phyloP scores from a whole-genome alignment of 2,329 filamentous ascomycete genomes.

The Cercospora sesami region DNA sequence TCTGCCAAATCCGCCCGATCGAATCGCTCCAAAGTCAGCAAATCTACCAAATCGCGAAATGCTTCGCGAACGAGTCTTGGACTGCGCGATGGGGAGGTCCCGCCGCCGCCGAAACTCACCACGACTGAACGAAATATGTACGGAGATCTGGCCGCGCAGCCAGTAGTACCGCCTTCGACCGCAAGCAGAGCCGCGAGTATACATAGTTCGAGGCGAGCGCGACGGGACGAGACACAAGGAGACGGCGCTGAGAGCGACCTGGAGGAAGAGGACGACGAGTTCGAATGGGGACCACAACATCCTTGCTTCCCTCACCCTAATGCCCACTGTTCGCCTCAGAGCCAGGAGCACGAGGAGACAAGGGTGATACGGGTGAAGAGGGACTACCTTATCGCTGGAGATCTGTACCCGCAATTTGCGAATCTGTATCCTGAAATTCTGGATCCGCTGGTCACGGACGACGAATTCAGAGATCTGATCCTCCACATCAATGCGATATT shows the following conservation, averaged over 20 bases:
- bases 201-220: constrained; percentile 12
- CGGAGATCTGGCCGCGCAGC: constrained; percentile 12
- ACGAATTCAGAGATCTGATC: constrained; percentile 80
- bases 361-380: constrained; percentile 87
- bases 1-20: constrained; percentile 15
- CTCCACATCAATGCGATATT: constrained; percentile 79
- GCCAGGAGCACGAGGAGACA: constrained; percentile 71
- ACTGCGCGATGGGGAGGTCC: constrained; percentile 12
- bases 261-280: constrained; percentile 57
- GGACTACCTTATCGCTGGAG: constrained; percentile 85
- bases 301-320: constrained; percentile 94
- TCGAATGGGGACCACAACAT: constrained; percentile 89
- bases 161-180: neutral
- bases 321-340: constrained; percentile 79
- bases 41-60: constrained; percentile 8
- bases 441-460: constrained; percentile 79
- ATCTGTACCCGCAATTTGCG: constrained; percentile 88
- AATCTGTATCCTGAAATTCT: constrained; percentile 96
- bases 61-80: constrained; percentile 1
- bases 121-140: constrained; percentile 8
- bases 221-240: constrained; percentile 19
- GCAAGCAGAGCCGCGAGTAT: constrained; percentile 4
- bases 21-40: constrained; percentile 13
- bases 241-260: constrained; percentile 43
- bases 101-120: constrained; percentile 14